phyloP scores from a whole-genome alignment of 306 rosid species.

The Elaeagnus macrophylla region DNA sequence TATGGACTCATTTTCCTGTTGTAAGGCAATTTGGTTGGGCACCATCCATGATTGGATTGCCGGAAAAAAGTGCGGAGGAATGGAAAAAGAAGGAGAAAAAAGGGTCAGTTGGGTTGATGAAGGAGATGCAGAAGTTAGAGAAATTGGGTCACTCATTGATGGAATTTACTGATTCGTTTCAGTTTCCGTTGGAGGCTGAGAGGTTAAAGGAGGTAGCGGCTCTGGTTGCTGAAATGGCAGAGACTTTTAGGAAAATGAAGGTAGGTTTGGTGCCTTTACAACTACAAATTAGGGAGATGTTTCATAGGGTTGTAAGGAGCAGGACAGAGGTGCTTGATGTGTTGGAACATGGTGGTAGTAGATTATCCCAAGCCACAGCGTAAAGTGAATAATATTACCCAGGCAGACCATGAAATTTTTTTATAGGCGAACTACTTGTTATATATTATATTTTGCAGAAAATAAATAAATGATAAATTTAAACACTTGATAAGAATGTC shows the following conservation, averaged over 20 bases:
- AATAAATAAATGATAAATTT: no score
- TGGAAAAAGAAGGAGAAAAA: constrained; percentile 98
- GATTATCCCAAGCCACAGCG: constrained; percentile 26
- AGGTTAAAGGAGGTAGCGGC: constrained; percentile 43
- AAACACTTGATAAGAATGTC: no score
- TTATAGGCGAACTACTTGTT: no score
- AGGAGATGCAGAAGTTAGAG: constrained; percentile 85
- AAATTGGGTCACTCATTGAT: constrained; percentile 41
- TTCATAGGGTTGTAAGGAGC: constrained; percentile 76
- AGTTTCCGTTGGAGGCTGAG: constrained; percentile 54
- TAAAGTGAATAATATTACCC: constrained; percentile 25
- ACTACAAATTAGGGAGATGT: constrained; percentile 77
- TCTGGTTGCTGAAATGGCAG: constrained; percentile 60
- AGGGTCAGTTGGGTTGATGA: constrained; percentile 52
- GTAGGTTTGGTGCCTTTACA: constrained; percentile 81
- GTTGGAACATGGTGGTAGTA: constrained; percentile 59
- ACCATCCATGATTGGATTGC: constrained; percentile 54
- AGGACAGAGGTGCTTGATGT: constrained; percentile 66
- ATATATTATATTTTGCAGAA: no score
- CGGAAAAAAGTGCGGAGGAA: constrained; percentile 78
- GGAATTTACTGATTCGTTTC: constrained; percentile 59
- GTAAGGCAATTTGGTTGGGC: constrained; percentile 62
- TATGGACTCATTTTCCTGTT: constrained; percentile 42
- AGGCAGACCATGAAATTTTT: no score
- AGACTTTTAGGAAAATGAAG: constrained; percentile 67